Conservation (phyloP, 768 basidiomycete genomes). For the Tylopilus sp. region DNA sequence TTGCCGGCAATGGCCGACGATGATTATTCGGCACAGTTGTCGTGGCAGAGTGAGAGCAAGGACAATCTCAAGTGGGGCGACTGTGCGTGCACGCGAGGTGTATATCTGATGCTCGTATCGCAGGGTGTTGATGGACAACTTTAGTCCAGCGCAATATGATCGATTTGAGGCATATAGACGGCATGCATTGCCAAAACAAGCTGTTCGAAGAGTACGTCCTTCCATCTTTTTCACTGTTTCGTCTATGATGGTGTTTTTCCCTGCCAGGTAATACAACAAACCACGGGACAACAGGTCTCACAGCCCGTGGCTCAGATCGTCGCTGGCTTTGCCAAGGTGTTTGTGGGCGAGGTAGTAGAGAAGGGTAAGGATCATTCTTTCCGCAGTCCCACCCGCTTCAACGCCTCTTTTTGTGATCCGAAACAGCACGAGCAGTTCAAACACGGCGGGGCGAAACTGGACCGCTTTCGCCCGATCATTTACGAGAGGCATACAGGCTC, state of each 20-base stretch:
- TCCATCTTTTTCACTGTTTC: not conserved
- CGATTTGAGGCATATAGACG: slow-evolving; percentile 87
- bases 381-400: not conserved
- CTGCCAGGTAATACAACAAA: slow-evolving; percentile 76
- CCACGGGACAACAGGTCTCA: slow-evolving; percentile 76
- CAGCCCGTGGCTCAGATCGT: slow-evolving; percentile 86
- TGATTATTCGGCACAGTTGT: slow-evolving; percentile 79
- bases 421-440: slow-evolving; percentile 73
- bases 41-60: slow-evolving; percentile 85
- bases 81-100: not conserved
- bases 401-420: not conserved
- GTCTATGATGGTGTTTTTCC: not conserved
- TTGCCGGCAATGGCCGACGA: slow-evolving; percentile 86
- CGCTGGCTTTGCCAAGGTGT: slow-evolving; percentile 87
- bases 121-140: slow-evolving; percentile 87
- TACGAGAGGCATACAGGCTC: slow-evolving; percentile 83
- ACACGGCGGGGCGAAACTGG: slow-evolving; percentile 67
- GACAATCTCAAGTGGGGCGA: slow-evolving; percentile 72
- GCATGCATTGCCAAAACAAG: slow-evolving; percentile 79
- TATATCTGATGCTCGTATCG: not conserved
- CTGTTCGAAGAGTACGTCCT: slow-evolving; percentile 65
- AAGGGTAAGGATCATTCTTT: slow-evolving; percentile 50
- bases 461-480: slow-evolving; percentile 81
- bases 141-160: slow-evolving; percentile 79
- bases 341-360: slow-evolving; percentile 90